Base-by-base conservation (phyloP, 768 basidiomycete species). In the Filobasidium wieringae region DNA sequence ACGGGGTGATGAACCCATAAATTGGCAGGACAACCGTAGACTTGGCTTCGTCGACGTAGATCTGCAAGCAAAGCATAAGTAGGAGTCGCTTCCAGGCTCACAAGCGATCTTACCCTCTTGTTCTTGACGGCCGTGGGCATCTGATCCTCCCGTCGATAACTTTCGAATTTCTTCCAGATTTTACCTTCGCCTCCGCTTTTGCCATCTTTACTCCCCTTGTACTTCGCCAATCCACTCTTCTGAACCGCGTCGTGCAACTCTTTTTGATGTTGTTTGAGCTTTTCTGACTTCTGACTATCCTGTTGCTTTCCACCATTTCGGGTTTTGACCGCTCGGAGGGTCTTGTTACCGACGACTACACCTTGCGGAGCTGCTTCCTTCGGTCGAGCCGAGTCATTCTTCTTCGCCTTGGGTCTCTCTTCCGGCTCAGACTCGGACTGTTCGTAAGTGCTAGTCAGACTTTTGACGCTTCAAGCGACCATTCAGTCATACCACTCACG, bases 1-100 rank as follows among this genome's bases (percentile, higher is more conserved):
- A 96, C 0, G 93, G 91, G 0, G 93, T 91, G 0, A 91, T 89
- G 66, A 86, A 96, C 2, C 95, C 95, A 66, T 96, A 83, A 63
- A 97, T 84, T 15, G 95, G 95, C 3, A 97, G 74, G 45, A 97
- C 81, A 52, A 97, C 84, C 0, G 91, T 88, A 61, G 87, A 84
- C 15, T 86, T 81, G 70, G 90, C 89, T 65, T 87, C 83, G 70
- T 99, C 95, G 27, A 97, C 87, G 61, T 79, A 82, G 55, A 99
- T 87, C 91, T 97, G 64, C 14, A 14, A 4, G 7, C 26, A 14
- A 36, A 57, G 30, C 19, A 37, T 58, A 1, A 26, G 15, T 8
- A 32, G 43, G 4, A 47, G 43, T 47, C 15, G 2, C n/a, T 22
- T 24, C 15, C 49, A 61, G 29, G 24, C 51, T 17, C 4, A 54